Evolutionary conservation across 805 yeast species (phyloP).

Genomic region (Torulaspora indica): DNA sequence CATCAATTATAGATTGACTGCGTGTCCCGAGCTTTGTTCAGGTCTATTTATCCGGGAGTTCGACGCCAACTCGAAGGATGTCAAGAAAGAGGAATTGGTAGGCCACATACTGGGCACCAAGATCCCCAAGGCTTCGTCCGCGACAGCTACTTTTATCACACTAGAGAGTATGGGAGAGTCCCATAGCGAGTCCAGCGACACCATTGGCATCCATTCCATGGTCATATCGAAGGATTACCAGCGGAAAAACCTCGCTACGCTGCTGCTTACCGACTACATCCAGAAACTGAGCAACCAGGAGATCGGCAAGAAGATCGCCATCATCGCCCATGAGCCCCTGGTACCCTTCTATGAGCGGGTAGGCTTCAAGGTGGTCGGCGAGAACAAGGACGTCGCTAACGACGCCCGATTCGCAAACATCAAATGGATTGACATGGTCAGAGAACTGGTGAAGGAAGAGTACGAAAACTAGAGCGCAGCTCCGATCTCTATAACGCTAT

Average conservation of each 20-base stretch:
- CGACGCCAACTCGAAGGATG: conserved; percentile 34
- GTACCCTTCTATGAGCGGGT: conserved; percentile 74
- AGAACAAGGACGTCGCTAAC: conserved; percentile 34
- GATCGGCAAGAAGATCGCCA: conserved; percentile 69
- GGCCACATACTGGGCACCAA: conserved; percentile 83
- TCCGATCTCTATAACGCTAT: neutral
- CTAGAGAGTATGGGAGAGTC: conserved; percentile 37
- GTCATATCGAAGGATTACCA: conserved; percentile 74
- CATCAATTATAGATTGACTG: conserved; percentile 61
- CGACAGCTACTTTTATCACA: conserved; percentile 24
- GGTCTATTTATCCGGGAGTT: conserved; percentile 81
- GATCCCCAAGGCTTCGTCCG: conserved; percentile 33
- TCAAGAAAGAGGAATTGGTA: conserved; percentile 55
- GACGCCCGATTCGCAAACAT: conserved; percentile 31
- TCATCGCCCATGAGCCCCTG: conserved; percentile 66
- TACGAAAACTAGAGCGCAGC: conserved; percentile 25
- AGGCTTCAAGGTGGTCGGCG: conserved; percentile 72
- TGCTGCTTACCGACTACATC: conserved; percentile 80
- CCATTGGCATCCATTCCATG: conserved; percentile 77
- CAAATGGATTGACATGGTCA: conserved; percentile 37
- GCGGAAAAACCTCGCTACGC: conserved; percentile 76
- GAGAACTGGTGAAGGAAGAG: conserved; percentile 37
- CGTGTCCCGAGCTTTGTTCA: conserved; percentile 85
- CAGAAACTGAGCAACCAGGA: conserved; percentile 86
- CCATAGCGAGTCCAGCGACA: conserved; percentile 69